Evolutionary conservation across 225 moss, liverwort and hornwort species (phyloP).

Genomic region (Pleurozium schreberi): DNA sequence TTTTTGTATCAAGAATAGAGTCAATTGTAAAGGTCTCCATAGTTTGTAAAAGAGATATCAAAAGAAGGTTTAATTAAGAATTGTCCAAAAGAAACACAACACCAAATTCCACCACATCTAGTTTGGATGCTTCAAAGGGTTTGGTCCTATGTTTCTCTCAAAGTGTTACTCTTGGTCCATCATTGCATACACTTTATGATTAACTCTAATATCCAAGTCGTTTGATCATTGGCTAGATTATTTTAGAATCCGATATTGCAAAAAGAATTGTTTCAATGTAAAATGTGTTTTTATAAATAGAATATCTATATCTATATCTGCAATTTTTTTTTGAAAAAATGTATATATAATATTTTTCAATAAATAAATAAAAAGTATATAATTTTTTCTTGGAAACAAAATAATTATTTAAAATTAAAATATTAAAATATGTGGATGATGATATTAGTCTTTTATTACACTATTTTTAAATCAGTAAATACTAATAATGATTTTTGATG

Average conservation of each 20-base stretch:
- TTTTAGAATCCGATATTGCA: neutral
- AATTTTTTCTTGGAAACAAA: too few species aligned
- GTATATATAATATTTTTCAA: too few species aligned
- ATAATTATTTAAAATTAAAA: too few species aligned
- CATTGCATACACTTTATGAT: too few species aligned
- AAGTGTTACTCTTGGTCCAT: fast-evolving
- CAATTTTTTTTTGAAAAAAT: too few species aligned
- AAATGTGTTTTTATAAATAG: too few species aligned
- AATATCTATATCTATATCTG: too few species aligned
- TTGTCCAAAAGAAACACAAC: neutral
- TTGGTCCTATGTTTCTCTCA: neutral
- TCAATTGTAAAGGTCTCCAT: neutral
- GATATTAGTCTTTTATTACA: neutral
- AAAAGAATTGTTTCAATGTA: neutral
- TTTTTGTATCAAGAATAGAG: neutral
- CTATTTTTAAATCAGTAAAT: neutral
- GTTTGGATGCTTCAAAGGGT: neutral
- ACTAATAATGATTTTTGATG: too few species aligned
- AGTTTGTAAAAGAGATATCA: neutral
- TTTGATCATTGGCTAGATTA: neutral
- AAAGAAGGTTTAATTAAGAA: neutral
- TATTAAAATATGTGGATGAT: neutral
- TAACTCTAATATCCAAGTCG: neutral
- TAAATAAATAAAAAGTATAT: too few species aligned
- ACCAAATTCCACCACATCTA: neutral